Base-by-base conservation (phyloP, 768 basidiomycete species). In the Lentinula sp. region DNA sequence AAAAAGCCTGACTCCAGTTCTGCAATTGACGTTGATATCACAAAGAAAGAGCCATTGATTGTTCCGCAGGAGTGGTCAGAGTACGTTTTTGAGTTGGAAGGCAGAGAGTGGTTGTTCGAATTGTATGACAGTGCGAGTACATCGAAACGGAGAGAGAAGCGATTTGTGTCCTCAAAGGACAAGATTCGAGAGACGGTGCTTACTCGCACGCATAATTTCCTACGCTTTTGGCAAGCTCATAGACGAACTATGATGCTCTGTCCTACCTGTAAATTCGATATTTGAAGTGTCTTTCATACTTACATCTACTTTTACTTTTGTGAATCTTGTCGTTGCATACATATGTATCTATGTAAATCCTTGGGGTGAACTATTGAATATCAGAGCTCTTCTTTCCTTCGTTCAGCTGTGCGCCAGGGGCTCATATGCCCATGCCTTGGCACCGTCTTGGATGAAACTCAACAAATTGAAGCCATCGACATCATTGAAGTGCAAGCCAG, bases 401-500 rank as follows among this genome's bases (percentile, higher is more conserved):
- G 13, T 13, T 39, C 12, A 12, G 5, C 20, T 20, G 8, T 48
- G 9, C 8, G 46, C n/a, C 16, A 48, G 46, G 9, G 54, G 54
- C n/a, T 59, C 58, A 50, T 33, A 59, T 13, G 45, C 48, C 58
- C 58, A 59, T 18, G 58, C 58, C 10, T 50, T 59, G 35, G 58
- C 58, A 8, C 58, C 58, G 50, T 48, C 46, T 39, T 59, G 58
- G 5, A 59, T 59, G 35, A 59, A 59, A 36, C 45, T 41, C n/a
- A 32, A 49, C 48, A 59, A 23, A 39, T 59, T 51, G 36, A 59
- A 59, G 7, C n/a, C 43, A 37, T 48, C 10, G 23, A 37, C 36
- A 35, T 59, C 58, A 49, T 59, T 50, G 23, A 59, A 59, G 8
- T 43, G 56, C 16, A 20, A 28, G 10, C 42, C 41, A 6, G 56